Conservation (phyloP, 345 rosid genomes). For the Rhizophora mangle region DNA sequence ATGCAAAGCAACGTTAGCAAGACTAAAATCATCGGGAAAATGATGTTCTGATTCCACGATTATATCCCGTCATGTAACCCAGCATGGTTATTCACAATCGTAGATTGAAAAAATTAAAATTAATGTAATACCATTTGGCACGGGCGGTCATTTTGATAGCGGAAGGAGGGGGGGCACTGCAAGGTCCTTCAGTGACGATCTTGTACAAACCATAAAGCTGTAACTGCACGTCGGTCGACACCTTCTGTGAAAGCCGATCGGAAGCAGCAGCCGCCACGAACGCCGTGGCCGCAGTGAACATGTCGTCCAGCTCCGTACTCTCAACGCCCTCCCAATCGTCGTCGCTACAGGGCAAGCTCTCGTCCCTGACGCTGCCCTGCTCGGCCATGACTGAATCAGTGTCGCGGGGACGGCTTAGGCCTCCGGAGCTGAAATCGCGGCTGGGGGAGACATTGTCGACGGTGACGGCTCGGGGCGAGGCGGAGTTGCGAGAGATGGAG, state of each 20-base stretch:
- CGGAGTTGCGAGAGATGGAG: slow-evolving; percentile 42
- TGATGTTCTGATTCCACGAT: no score
- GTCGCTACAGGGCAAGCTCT: slow-evolving; percentile 39
- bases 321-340: slow-evolving; percentile 97
- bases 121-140: slow-evolving; percentile 67
- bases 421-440: slow-evolving; percentile 20
- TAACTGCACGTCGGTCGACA: slow-evolving; percentile 58
- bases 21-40: no score
- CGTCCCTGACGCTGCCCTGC: slow-evolving; percentile 71
- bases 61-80: no score
- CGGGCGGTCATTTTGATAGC: slow-evolving; percentile 93
- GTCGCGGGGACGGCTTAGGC: slow-evolving; percentile 6
- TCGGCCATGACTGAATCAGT: slow-evolving; percentile 64
- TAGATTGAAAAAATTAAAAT: background rate
- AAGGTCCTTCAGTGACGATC: slow-evolving; percentile 89
- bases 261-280: slow-evolving; percentile 68
- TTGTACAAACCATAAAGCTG: slow-evolving; percentile 88
- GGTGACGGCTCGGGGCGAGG: slow-evolving; percentile 1
- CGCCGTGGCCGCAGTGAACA: slow-evolving; percentile 77
- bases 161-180: slow-evolving; percentile 77
- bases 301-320: slow-evolving; percentile 83
- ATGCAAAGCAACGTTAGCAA: no score
- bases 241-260: slow-evolving; percentile 24
- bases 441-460: background rate
- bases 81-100: no score